Conservation (phyloP, 2,329 filamentous ascomycete genomes). For the Aspergillus carbonarius region DNA sequence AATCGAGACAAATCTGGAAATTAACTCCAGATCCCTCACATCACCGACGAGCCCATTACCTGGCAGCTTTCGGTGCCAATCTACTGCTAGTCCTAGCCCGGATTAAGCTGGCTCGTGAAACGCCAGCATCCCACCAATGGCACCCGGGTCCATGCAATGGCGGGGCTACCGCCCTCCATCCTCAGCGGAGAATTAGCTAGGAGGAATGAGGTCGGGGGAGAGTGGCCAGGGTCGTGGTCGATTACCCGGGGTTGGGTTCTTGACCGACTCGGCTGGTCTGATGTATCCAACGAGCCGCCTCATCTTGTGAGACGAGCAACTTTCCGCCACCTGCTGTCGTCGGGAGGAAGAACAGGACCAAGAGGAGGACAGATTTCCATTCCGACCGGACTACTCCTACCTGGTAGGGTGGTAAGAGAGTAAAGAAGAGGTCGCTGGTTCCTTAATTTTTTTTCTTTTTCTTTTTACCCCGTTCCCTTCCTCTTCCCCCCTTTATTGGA, state of each 20-base stretch:
- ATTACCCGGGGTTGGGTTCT: conserved; percentile 10
- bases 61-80: not conserved
- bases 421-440: not conserved
- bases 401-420: not conserved
- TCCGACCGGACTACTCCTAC: not conserved
- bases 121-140: conserved; percentile 4
- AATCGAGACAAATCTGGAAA: conserved; percentile 2
- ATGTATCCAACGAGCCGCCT: conserved; percentile 9
- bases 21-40: conserved; percentile 10
- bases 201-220: not conserved
- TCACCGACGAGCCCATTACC: not conserved
- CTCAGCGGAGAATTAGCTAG: conserved; percentile 10
- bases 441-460: no score
- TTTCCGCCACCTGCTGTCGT: not conserved
- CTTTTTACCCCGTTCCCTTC: no score
- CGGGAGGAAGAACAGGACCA: not conserved
- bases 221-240: conserved; percentile 2
- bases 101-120: conserved; percentile 4
- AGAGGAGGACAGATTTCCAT: not conserved
- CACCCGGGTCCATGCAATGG: not conserved
- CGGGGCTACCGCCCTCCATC: not conserved
- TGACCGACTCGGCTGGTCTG: conserved; percentile 11
- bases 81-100: not conserved
- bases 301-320: not conserved
- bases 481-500: conserved; percentile 5